phyloP scores from a whole-genome alignment of 129 eudicot genomes.

The Flaveria brownii region DNA sequence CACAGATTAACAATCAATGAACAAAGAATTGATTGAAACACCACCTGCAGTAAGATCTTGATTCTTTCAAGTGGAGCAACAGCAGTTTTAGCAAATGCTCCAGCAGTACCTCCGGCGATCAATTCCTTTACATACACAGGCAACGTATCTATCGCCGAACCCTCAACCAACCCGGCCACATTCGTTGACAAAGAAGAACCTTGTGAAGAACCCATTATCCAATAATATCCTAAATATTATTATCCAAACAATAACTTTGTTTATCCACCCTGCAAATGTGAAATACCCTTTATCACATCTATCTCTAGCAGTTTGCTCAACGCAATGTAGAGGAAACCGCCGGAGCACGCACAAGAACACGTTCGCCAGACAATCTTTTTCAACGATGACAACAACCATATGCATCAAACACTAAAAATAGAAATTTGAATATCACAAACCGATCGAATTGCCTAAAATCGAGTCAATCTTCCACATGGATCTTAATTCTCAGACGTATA shows the following conservation, averaged over 20 bases:
- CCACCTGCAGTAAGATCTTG: constrained; percentile 88
- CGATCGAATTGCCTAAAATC: constrained; percentile 29
- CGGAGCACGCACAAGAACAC: constrained; percentile 48
- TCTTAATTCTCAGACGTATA: not conserved
- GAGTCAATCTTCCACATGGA: constrained; percentile 40
- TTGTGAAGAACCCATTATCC: constrained; percentile 66
- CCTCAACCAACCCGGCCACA: constrained; percentile 65
- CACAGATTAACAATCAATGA: not conserved
- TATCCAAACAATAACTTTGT: constrained; percentile 16
- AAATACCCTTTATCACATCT: constrained; percentile 85
- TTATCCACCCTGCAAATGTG: constrained; percentile 65
- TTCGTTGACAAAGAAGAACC: constrained; percentile 62
- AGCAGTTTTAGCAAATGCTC: constrained; percentile 90
- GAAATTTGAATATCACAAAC: constrained; percentile 7
- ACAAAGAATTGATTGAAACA: not conserved
- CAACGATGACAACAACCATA: constrained; percentile 37
- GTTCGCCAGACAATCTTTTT: constrained; percentile 62
- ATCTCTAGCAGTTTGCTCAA: constrained; percentile 63
- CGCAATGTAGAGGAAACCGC: constrained; percentile 49
- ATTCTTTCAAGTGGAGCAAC: constrained; percentile 92
- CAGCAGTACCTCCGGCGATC: constrained; percentile 98
- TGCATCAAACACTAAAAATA: constrained; percentile 54
- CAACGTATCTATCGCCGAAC: constrained; percentile 58
- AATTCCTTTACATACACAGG: constrained; percentile 88
- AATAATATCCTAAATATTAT: not conserved